Evolutionary conservation across 148 eudicot species (phyloP), one percentile per base, ranked within the genome.

Genomic region (Simmondsia chinensis): DNA sequence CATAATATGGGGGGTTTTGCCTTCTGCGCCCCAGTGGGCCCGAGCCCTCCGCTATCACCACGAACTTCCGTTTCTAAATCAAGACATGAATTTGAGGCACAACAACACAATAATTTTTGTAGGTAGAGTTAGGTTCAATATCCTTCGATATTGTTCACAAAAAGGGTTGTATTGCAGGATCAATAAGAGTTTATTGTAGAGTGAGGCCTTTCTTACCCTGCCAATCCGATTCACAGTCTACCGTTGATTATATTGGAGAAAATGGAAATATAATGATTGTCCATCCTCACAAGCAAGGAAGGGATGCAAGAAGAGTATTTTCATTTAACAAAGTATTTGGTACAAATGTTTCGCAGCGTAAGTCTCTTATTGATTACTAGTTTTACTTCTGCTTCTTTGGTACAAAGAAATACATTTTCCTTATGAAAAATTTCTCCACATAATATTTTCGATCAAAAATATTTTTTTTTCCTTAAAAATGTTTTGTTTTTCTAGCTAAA

Each of bases 151-250:
- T 23, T 19, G 8, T 3, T 21, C 6, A 21, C 20, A 4, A 20
- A 2, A 14, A 48, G 38, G 27, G 24, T 50, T 14, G 42, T 28
- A 20, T 34, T 22, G 49, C 66, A 91, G 99, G 99, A 51, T 45
- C 89, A 28, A 91, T 91, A 30, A 76, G 99, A 71, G 99, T 91
- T 17, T 86, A 82, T 31, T 91, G 99, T 65, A 69, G 99, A 55
- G 94, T 91, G 17, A 74, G 83, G 43, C 99, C 99, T 13, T 76
- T 91, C 57, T 65, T 74, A 43, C 57, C 73, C 9, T 83, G 79
- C 15, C 80, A 73, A 51, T 33, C 57, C 19, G 65, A 71, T 45
- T 62, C 57, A 39, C 68, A 60, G 69, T 74, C 99, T 9, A 86
- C 89, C 6, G 82, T 91, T 20, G 96, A 91, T 39, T 72, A 86